Evolutionary conservation across 2,329 filamentous ascomycete species (phyloP).

Genomic region (Penicillium vulpinum): DNA sequence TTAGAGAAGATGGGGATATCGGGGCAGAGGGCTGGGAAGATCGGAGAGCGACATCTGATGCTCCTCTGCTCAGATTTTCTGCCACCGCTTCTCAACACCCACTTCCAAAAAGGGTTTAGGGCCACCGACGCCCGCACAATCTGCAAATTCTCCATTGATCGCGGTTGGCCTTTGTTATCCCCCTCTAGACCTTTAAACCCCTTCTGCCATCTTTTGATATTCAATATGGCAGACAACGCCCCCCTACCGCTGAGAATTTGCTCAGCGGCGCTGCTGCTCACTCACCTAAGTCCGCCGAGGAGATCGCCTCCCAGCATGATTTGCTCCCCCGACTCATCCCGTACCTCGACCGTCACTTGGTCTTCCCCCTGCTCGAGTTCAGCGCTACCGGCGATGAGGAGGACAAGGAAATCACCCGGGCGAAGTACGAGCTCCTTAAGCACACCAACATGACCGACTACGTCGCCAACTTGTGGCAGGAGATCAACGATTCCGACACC

Average conservation of each 20-base stretch:
- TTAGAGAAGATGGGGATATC: conserved; percentile 6
- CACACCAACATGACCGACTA: conserved; percentile 99
- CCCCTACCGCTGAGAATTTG: conserved; percentile 51
- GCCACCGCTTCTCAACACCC: conserved; percentile 23
- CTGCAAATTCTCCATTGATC: conserved; percentile 29
- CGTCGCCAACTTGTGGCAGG: conserved; percentile 85
- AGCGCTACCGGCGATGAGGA: conserved; percentile 79
- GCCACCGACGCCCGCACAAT: conserved; percentile 29
- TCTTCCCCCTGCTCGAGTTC: conserved; percentile 96
- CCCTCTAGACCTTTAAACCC: conserved; percentile 16
- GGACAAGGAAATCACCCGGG: conserved; percentile 72
- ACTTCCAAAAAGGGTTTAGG: conserved; percentile 31
- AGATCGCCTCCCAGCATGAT: conserved; percentile 70
- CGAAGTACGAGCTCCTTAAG: conserved; percentile 92
- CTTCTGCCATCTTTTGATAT: conserved; percentile 20
- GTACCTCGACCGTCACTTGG: conserved; percentile 91
- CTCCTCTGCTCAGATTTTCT: conserved; percentile 27
- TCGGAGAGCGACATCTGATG: conserved; percentile 10
- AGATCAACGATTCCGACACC: conserved; percentile 77
- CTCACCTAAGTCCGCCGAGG: conserved; percentile 44
- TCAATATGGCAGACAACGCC: conserved; percentile 55
- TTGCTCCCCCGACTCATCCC: conserved; percentile 86
- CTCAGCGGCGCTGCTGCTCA: conserved; percentile 51
- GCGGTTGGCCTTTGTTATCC: conserved; percentile 22
- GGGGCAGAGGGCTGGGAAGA: conserved; percentile 1